Evolutionary conservation across 352 stramenopile genomes (phyloP), one percentile per base, ranked within the genome.

Genomic region (Phytophthora agathidicida): DNA sequence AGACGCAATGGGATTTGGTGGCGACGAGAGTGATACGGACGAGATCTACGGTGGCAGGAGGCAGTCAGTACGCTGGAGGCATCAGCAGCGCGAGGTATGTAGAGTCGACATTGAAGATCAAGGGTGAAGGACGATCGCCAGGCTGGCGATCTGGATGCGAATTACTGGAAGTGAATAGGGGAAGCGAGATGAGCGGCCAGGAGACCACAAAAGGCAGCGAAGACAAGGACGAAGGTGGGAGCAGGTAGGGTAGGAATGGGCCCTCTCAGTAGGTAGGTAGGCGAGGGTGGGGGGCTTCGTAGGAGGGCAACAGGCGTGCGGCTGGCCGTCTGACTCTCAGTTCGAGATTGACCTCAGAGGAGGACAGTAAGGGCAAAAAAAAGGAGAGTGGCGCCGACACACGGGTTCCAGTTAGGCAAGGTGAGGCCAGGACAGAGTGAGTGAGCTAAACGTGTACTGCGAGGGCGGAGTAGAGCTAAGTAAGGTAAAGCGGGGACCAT

Each of bases 211-310:
- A n/a, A n/a, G n/a, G n/a, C n/a, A n/a, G n/a, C n/a, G n/a, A n/a
- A n/a, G n/a, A n/a, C n/a, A n/a, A n/a, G n/a, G 5, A 16, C 38
- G 22, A 5, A 30, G 5, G 7, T 17, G 22, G 3, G 17, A 35
- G n/a, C n/a, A n/a, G 26, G 16, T 49, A 35, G 26, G 16, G 19
- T 50, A 33, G 37, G 8, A 37, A 36, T 9, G 27, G 17, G n/a
- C n/a, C n/a, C 43, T 22, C 16, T 45, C 24, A n/a, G 43, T 30
- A 50, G 14, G 43, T 46, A 38, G n/a, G n/a, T 16, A 36, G 9
- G 17, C n/a, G 22, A 46, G 3, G 42, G n/a, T n/a, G n/a, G n/a
- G n/a, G 16, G 43, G 43, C 43, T 50, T 31, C 17, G 43, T 24
- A 27, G 17, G 16, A 24, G 10, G 17, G 27, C 3, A 26, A 24